phyloP scores from a whole-genome alignment of 805 yeast species.

The Hyphopichia homilentoma region DNA sequence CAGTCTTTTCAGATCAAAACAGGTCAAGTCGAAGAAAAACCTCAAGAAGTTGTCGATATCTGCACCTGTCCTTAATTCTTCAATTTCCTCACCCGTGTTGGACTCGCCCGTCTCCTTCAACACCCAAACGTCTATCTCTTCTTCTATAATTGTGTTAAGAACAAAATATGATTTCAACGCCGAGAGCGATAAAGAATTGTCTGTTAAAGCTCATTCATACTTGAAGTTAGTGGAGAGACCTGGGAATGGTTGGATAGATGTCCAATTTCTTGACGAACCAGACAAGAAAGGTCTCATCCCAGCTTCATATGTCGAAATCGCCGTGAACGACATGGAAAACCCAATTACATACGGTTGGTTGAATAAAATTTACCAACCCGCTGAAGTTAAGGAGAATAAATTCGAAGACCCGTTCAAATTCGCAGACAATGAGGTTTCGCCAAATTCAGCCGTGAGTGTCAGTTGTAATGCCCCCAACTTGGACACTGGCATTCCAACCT shows the following conservation, averaged over 20 bases:
- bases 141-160: conserved; percentile 22
- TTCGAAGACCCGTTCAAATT: neutral
- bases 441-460: too few relatives aligned
- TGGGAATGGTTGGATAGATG: conserved; percentile 40
- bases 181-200: conserved; percentile 23
- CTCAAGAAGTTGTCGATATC: conserved; percentile 24
- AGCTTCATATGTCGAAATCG: conserved; percentile 36
- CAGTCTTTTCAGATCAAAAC: conserved; percentile 21
- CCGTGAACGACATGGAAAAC: conserved; percentile 31
- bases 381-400: conserved; percentile 1
- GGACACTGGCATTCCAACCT: conserved; percentile 1
- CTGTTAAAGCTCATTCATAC: conserved; percentile 23
- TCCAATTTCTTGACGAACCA: conserved; percentile 21
- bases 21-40: conserved; percentile 18
- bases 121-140: conserved; percentile 4
- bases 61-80: conserved; percentile 13
- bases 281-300: conserved; percentile 30
- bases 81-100: neutral
- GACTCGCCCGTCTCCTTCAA: conserved; percentile 3
- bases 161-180: conserved; percentile 31
- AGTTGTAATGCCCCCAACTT: too few relatives aligned
- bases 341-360: conserved; percentile 34
- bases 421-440: neutral
- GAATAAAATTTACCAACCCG: conserved; percentile 10
- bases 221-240: conserved; percentile 29